These are phyloP conservation scores for Phytophthora constricta DNA, from an alignment of 352 stramenopile species.

Conservation along the genomic window DNA sequence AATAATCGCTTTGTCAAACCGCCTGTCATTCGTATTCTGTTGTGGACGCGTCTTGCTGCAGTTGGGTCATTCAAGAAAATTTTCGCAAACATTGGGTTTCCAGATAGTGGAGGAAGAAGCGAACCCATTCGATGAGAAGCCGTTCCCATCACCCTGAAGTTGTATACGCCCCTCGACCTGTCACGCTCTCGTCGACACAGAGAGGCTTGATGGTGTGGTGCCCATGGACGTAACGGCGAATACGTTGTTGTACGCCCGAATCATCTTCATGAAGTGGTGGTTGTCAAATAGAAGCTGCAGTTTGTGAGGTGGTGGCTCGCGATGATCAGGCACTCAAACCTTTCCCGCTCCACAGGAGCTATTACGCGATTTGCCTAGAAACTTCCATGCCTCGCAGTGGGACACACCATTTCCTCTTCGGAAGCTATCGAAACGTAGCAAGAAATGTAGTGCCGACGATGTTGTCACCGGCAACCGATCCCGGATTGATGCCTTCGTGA, in stretches of 20 bases:
- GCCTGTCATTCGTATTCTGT: neutral
- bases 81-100: conserved; percentile 9
- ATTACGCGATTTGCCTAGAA: neutral
- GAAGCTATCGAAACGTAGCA: neutral
- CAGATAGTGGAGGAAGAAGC: neutral
- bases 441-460: neutral
- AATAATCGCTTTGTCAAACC: neutral
- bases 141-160: neutral
- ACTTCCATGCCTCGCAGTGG: neutral
- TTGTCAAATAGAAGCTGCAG: neutral
- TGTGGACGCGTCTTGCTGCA: neutral
- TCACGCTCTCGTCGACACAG: conserved; percentile 2
- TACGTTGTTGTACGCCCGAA: conserved; percentile 20
- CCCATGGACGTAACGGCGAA: conserved; percentile 18
- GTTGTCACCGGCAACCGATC: neutral
- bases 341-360: neutral
- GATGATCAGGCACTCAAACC: neutral
- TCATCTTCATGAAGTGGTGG: neutral
- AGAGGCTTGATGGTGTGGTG: neutral
- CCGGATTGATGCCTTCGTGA: neutral
- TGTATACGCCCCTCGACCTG: conserved; percentile 2
- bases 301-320: neutral
- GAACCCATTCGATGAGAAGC: conserved; percentile 3
- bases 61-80: conserved; percentile 17
- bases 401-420: neutral